Percentiles rank a stretch among this genome's conserved stretches.
Conservation (phyloP, 108 stramenopile species). For the Fistulifera pelliculosa region DNA sequence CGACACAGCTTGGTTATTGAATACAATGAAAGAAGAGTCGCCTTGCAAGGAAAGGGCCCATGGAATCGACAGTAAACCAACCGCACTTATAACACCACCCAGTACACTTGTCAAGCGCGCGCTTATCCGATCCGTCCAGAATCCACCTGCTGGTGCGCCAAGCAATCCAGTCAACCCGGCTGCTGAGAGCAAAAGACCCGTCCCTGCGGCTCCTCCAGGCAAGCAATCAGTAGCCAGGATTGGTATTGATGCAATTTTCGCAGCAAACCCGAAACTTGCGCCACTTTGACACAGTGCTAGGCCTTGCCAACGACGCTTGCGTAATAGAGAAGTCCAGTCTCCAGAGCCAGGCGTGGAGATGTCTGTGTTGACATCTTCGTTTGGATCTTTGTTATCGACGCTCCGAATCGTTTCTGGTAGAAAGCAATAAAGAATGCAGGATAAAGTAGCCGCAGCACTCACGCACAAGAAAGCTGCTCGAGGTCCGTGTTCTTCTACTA, state of each 20-base stretch:
- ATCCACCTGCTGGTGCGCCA: conserved; percentile 58
- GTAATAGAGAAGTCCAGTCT: conserved; percentile 46
- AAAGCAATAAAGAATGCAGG: conserved; percentile 40
- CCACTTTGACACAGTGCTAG: conserved; percentile 53
- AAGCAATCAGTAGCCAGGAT: conserved; percentile 40
- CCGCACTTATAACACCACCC: conserved; percentile 33
- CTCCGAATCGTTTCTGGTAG: conserved; percentile 50
- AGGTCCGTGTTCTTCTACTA: conserved; percentile 52
- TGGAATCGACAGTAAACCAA: conserved; percentile 35
- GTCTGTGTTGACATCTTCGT: not conserved
- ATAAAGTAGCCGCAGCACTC: conserved; percentile 44
- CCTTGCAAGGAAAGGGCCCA: conserved; percentile 21
- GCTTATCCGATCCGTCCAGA: conserved; percentile 34
- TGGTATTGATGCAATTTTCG: conserved; percentile 68
- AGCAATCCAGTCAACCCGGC: conserved; percentile 55
- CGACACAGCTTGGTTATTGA: not conserved
- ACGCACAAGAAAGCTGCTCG: conserved; percentile 62
- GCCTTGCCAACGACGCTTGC: conserved; percentile 40
- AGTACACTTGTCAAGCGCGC: conserved; percentile 30
- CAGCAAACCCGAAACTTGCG: conserved; percentile 58
- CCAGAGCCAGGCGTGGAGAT: conserved; percentile 4
- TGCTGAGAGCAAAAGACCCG: conserved; percentile 56
- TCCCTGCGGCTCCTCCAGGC: conserved; percentile 53
- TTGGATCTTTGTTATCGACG: too few species aligned
- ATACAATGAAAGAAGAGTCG: not conserved